Conservation (phyloP, 768 basidiomycete species). For the Sporobolomyces roseus region DNA sequence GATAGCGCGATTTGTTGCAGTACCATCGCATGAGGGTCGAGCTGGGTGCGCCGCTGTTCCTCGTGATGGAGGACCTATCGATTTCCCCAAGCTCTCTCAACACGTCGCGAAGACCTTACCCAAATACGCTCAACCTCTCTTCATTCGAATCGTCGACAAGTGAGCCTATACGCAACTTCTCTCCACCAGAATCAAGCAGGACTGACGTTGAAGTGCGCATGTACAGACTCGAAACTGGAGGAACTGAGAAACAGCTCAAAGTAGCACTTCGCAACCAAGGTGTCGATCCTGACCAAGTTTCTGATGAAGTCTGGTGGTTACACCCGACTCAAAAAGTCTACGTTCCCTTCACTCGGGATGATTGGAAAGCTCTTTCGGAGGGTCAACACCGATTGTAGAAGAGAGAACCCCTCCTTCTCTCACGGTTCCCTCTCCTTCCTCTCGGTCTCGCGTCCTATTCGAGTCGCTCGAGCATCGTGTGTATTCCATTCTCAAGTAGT, state of each 20-base stretch:
- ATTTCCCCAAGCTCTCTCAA: conserved; percentile 13
- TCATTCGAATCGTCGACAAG: conserved; percentile 30
- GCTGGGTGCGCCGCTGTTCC: conserved; percentile 41
- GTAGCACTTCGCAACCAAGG: conserved; percentile 32
- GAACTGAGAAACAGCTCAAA: conserved; percentile 36
- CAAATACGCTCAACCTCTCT: conserved; percentile 38
- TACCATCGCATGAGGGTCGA: conserved; percentile 38
- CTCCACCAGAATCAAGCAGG: no score
- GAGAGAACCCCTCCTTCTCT: no score
- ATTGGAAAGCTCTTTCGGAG: conserved; percentile 20
- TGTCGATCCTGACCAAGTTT: conserved; percentile 26
- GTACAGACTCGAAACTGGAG: conserved; percentile 7
- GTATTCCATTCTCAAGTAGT: no score
- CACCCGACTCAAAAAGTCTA: conserved; percentile 12
- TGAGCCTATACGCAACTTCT: no score
- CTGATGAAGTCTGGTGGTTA: conserved; percentile 33
- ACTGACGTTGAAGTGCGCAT: neutral
- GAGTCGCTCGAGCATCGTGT: no score
- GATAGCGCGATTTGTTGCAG: neutral
- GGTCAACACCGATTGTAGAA: conserved; percentile 23
- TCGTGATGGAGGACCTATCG: neutral
- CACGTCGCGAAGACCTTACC: conserved; percentile 35
- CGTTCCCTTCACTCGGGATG: conserved; percentile 13
- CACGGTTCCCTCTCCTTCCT: neutral
- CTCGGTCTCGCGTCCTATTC: no score